A percentile compares a stretch with the other conserved stretches of the same genome.
Conservation (phyloP, 495 filamentous ascomycete genomes). For the Penicillium ochrochloron region DNA sequence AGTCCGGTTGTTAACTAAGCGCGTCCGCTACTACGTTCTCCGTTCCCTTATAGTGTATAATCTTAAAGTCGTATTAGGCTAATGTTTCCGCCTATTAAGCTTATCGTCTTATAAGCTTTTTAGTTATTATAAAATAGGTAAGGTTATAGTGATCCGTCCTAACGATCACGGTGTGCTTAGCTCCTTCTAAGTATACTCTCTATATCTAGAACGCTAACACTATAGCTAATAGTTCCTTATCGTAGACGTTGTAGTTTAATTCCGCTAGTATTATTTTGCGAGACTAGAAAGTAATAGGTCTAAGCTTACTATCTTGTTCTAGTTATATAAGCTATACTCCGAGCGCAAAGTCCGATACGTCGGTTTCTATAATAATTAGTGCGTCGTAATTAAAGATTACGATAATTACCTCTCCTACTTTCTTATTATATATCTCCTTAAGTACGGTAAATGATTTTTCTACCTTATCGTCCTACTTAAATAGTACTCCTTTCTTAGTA, state of each 20-base stretch:
- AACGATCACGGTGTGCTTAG: slow-evolving; percentile 1
- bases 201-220: slow-evolving; percentile 7
- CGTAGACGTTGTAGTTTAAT: not conserved
- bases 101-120: slow-evolving; percentile 5
- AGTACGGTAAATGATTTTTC: not conserved
- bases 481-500: slow-evolving; percentile 4
- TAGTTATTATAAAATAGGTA: not conserved
- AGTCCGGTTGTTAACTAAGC: not conserved
- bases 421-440: slow-evolving; percentile 8
- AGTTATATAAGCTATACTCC: slow-evolving; percentile 5
- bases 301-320: slow-evolving; percentile 7
- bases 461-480: not conserved
- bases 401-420: not conserved
- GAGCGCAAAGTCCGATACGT: not conserved
- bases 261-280: slow-evolving; percentile 3
- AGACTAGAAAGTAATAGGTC: slow-evolving; percentile 7
- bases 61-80: slow-evolving; percentile 8
- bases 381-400: not conserved
- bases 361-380: slow-evolving; percentile 8
- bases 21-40: not conserved
- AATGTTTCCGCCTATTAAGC: slow-evolving; percentile 7
- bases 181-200: slow-evolving; percentile 4
- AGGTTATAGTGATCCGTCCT: slow-evolving; percentile 8
- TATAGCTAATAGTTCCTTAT: slow-evolving; percentile 15
- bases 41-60: slow-evolving; percentile 1